These are phyloP conservation scores for Pythium coloratum DNA, from an alignment of 352 stramenopile species.

Conservation along the genomic window DNA sequence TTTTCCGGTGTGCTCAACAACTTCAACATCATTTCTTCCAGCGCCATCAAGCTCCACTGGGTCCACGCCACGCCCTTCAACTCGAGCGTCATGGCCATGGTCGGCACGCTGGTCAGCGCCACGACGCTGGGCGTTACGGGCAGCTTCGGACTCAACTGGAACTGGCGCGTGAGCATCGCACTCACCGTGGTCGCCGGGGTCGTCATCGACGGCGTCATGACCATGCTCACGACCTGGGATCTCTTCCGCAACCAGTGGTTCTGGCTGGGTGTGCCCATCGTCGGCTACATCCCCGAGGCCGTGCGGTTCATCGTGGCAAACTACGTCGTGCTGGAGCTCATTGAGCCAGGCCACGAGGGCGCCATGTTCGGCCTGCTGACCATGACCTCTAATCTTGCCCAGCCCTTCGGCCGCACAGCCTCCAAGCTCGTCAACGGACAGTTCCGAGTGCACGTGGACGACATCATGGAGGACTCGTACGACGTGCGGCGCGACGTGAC, in stretches of 20 bases:
- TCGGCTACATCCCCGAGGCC: constrained; percentile 21
- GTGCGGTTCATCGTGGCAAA: constrained; percentile 30
- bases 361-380: constrained; percentile 35
- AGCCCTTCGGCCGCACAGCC: constrained; percentile 16
- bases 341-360: constrained; percentile 20
- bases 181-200: constrained; percentile 16
- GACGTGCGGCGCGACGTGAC: constrained; percentile 27
- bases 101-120: constrained; percentile 13
- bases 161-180: constrained; percentile 26
- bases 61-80: constrained; percentile 27
- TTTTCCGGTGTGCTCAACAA: constrained; percentile 27
- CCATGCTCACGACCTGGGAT: constrained; percentile 31
- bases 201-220: constrained; percentile 27
- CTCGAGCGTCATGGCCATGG: constrained; percentile 23
- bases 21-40: constrained; percentile 24
- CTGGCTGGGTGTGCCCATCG: constrained; percentile 23
- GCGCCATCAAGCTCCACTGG: constrained; percentile 26
- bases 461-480: constrained; percentile 30
- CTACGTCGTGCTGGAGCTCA: constrained; percentile 28
- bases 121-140: constrained; percentile 20
- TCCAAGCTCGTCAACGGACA: constrained; percentile 25
- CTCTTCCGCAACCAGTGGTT: constrained; percentile 28
- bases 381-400: constrained; percentile 26
- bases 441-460: constrained; percentile 23
- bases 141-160: constrained; percentile 27